These are phyloP conservation scores for Chalaropsis thielavioides DNA, from an alignment of 2,329 filamentous ascomycete genomes.

Conservation along the genomic window DNA sequence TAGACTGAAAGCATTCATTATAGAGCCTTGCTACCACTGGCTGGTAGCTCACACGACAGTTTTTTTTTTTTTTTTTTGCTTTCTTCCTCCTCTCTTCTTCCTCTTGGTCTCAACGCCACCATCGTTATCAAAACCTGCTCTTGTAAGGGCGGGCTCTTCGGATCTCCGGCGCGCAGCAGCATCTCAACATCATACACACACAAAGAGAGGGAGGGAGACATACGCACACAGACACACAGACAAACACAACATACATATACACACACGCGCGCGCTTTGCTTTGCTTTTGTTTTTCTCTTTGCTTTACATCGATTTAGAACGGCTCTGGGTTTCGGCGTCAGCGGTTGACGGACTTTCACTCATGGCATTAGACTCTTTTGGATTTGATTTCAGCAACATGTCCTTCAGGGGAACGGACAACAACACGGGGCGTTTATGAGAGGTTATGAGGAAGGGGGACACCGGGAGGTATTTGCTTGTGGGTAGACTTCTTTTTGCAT, in stretches of 20 bases:
- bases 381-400: background rate
- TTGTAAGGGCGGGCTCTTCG: background rate
- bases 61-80: background rate
- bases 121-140: background rate
- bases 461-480: background rate
- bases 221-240: no score
- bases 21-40: slow-evolving; percentile 4
- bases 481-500: background rate
- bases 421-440: background rate
- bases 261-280: background rate
- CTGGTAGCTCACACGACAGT: slow-evolving; percentile 2
- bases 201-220: no score
- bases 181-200: no score
- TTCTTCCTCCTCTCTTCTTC: background rate
- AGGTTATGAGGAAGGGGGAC: background rate
- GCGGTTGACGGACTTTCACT: background rate
- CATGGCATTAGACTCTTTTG: background rate
- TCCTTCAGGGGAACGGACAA: background rate
- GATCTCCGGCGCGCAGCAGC: background rate
- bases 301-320: background rate
- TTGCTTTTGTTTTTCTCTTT: background rate
- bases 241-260: no score
- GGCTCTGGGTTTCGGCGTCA: background rate
- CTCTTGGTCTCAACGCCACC: background rate
- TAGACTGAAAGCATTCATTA: background rate